Evolutionary conservation across 768 basidiomycete genomes (phyloP), one percentile per base, ranked within the genome.

Genomic region (Lactifluus rugatus): DNA sequence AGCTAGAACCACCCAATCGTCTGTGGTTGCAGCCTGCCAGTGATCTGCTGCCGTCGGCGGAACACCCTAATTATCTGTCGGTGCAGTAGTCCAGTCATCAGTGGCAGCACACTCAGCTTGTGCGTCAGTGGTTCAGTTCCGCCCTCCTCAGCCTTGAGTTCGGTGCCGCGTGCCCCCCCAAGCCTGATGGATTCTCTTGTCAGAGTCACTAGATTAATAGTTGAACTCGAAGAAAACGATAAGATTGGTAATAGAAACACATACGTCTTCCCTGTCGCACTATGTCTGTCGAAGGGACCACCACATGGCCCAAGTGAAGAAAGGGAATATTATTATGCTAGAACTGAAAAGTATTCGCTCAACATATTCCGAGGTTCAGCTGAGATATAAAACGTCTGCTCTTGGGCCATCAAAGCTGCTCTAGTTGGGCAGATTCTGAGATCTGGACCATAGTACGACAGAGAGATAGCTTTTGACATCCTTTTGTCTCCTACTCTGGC

Each of bases 81-180:
- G 16, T 28, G 39, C 67, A 23, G 70, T 36, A 57, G 66, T 75
- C 79, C 79, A 80, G 39, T 70, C 70, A 61, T 70, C 67, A 28
- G 55, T 21, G 19, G 55, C 60, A 52, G 54, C 54, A 11, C 69
- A 73, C 67, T 89, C 87, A 23, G 71, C 78, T 23, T 74, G 76
- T 41, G 84, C 89, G 68, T 95, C 93, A 63, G 71, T 76, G n/a
- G n/a, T n/a, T n/a, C n/a, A 48, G 73, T 79, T 54, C 87, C 95
- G 28, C 81, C 85, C 59, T 82, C 73, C 71, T 97, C 94, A 34
- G 77, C 79, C 74, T 85, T 85, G 67, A 91, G 79, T 73, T 97
- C 95, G 39, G 87, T 71, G 65, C 76, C 79, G 66, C 88, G 92
- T 90, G 42, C 88, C 90, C 63, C 95, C 95, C 95, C 95, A 98